These are phyloP conservation scores for Linnemannia schmuckeri DNA, from an alignment of 192 early-diverging fungal species.

Conservation along the genomic window DNA sequence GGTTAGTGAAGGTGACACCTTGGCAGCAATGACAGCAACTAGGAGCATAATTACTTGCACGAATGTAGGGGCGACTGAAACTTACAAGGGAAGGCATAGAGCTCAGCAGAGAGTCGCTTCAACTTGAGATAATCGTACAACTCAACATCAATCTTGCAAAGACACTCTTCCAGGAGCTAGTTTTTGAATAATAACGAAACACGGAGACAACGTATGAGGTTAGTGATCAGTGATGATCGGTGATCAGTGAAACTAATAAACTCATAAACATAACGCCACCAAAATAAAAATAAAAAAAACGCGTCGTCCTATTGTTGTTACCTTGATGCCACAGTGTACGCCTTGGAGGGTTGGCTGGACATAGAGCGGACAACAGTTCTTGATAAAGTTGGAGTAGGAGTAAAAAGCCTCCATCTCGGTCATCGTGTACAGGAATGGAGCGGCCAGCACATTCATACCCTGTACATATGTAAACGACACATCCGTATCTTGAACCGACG, in stretches of 20 bases:
- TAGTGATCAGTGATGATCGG: not conserved
- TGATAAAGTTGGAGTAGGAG: slow-evolving; percentile 89
- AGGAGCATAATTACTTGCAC: not conserved
- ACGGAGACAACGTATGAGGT: not conserved
- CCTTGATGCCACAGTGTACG: slow-evolving; percentile 91
- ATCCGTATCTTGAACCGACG: slow-evolving; percentile 53
- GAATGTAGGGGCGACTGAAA: slow-evolving; percentile 3
- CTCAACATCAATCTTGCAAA: slow-evolving; percentile 78
- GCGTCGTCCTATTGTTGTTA: slow-evolving; percentile 26
- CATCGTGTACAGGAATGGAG: slow-evolving; percentile 93
- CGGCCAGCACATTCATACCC: slow-evolving; percentile 94
- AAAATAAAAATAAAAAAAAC: slow-evolving; percentile 8
- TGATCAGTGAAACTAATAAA: slow-evolving; percentile 4
- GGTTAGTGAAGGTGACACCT: slow-evolving; percentile 1
- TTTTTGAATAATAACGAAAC: not conserved
- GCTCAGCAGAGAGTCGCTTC: slow-evolving; percentile 79
- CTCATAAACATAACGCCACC: not conserved
- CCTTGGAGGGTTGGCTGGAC: slow-evolving; percentile 91
- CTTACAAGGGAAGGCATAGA: slow-evolving; percentile 93
- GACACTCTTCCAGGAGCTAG: slow-evolving; percentile 86
- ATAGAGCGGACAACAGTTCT: slow-evolving; percentile 91
- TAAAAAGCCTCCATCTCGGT: slow-evolving; percentile 94
- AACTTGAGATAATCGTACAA: slow-evolving; percentile 79
- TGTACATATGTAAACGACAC: slow-evolving; percentile 86
- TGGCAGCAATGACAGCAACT: not conserved